These are phyloP conservation scores for Phlyctochytrium planicorne DNA, from an alignment of 192 early-diverging fungal genomes.

Conservation along the genomic window DNA sequence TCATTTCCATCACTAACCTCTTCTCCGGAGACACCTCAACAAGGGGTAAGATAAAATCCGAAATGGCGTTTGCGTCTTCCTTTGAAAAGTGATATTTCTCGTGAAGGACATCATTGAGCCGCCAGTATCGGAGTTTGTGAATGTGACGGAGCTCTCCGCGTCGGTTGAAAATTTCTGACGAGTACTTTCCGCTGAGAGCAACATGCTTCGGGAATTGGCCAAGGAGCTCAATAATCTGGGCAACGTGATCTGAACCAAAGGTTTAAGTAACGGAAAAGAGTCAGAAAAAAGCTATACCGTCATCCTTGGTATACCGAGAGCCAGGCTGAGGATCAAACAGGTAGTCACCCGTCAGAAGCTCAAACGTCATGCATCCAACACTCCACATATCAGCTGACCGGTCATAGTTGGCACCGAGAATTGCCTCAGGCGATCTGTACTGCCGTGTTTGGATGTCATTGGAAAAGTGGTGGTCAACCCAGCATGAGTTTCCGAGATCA, in stretches of 20 bases:
- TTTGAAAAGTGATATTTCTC: constrained; percentile 84
- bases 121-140: constrained; percentile 79
- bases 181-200: constrained; percentile 80
- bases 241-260: constrained; percentile 78
- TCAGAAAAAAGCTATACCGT: constrained; percentile 55
- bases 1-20: constrained; percentile 15
- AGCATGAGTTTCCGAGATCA: constrained; percentile 95
- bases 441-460: constrained; percentile 97
- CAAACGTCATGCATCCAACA: constrained; percentile 89
- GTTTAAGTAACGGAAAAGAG: not conserved
- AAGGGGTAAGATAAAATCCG: constrained; percentile 85
- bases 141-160: constrained; percentile 83
- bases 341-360: constrained; percentile 91
- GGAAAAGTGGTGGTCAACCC: constrained; percentile 93
- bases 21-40: constrained; percentile 43
- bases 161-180: constrained; percentile 83
- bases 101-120: constrained; percentile 75
- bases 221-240: constrained; percentile 92
- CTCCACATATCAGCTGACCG: constrained; percentile 90
- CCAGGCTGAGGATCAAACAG: constrained; percentile 93
- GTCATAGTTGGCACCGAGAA: constrained; percentile 85
- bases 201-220: constrained; percentile 81
- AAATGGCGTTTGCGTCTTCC: constrained; percentile 70
- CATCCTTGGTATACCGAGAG: constrained; percentile 81
- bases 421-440: constrained; percentile 94